Conservation (phyloP, 768 basidiomycete genomes). For the Suillus spraguei region DNA sequence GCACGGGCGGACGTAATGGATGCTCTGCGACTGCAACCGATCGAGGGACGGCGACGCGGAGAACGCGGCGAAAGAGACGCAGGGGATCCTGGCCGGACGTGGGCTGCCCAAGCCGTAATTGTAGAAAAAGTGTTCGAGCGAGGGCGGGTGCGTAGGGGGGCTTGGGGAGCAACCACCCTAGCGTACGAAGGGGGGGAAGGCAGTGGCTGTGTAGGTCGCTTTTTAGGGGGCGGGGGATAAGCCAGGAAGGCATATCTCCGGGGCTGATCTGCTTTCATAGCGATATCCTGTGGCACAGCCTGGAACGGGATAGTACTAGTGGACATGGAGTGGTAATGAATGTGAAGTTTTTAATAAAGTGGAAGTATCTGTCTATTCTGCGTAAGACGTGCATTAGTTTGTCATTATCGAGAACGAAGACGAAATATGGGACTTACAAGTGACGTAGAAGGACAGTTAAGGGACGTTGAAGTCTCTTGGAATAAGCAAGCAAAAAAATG, state of each 20-base stretch:
- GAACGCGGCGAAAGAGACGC: constrained; percentile 43
- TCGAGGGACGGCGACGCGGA: constrained; percentile 39
- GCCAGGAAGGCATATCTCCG: constrained; percentile 47
- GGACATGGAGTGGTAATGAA: constrained; percentile 13
- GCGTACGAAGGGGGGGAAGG: constrained; percentile 21
- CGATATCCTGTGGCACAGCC: constrained; percentile 18
- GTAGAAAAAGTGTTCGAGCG: constrained; percentile 49
- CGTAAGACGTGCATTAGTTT: constrained; percentile 4
- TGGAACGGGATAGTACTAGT: constrained; percentile 1
- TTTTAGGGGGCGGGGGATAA: constrained; percentile 39
- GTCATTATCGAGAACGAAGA: constrained; percentile 3
- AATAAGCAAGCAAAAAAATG: constrained; percentile 6
- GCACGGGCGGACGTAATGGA: constrained; percentile 42
- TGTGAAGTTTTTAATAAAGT: constrained; percentile 6
- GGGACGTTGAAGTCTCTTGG: background rate
- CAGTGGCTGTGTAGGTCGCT: constrained; percentile 34
- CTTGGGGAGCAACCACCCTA: constrained; percentile 15
- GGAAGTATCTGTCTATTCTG: constrained; percentile 15
- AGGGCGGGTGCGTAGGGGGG: constrained; percentile 22
- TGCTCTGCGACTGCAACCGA: constrained; percentile 29
- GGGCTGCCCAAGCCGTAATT: constrained; percentile 64
- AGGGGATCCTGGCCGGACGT: constrained; percentile 72
- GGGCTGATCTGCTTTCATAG: constrained; percentile 19
- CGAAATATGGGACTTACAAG: constrained; percentile 9
- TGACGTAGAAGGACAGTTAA: background rate